A percentile compares a stretch with the other conserved stretches of the same genome.
These are phyloP conservation scores for Vanrija pseudolonga DNA, from an alignment of 1,284 basidiomycete species.

Conservation along the genomic window DNA sequence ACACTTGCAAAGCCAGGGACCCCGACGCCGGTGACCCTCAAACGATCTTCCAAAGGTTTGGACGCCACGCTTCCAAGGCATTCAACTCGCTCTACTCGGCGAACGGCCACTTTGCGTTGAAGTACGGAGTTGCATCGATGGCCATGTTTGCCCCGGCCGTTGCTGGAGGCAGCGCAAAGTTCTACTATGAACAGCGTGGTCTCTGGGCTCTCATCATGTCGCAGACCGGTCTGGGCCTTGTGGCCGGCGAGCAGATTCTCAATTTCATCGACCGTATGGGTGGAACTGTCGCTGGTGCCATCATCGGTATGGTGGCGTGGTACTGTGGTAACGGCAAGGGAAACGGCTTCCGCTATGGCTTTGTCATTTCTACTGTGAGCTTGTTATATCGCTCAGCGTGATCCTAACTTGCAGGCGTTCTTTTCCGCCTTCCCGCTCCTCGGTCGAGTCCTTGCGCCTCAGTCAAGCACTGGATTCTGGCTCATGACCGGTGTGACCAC, in stretches of 20 bases:
- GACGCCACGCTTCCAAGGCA: slow-evolving; percentile 18
- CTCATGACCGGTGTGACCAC: slow-evolving; percentile 47
- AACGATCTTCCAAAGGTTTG: slow-evolving; percentile 37
- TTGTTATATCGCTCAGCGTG: not conserved
- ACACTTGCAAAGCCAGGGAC: slow-evolving; percentile 11
- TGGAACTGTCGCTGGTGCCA: slow-evolving; percentile 53
- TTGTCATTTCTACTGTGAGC: slow-evolving; percentile 57
- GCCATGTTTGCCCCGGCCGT: slow-evolving; percentile 60
- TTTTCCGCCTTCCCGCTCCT: slow-evolving; percentile 56
- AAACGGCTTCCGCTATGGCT: slow-evolving; percentile 55
- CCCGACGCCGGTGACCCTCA: slow-evolving; percentile 43
- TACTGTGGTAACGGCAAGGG: slow-evolving; percentile 55
- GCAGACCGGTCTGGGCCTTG: slow-evolving; percentile 62
- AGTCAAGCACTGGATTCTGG: slow-evolving; percentile 44
- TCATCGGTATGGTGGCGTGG: slow-evolving; percentile 59
- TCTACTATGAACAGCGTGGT: slow-evolving; percentile 49
- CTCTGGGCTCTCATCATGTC: slow-evolving; percentile 66
- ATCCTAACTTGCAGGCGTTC: slow-evolving; percentile 48
- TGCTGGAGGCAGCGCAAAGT: slow-evolving; percentile 43
- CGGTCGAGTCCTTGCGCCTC: slow-evolving; percentile 55
- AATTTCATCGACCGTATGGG: slow-evolving; percentile 54
- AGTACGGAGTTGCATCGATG: slow-evolving; percentile 57
- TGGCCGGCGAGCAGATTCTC: slow-evolving; percentile 61
- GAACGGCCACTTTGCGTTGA: slow-evolving; percentile 55
- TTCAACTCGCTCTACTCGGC: slow-evolving; percentile 28